phyloP scores from a whole-genome alignment of 768 basidiomycete species.

The Suillus lakei region DNA sequence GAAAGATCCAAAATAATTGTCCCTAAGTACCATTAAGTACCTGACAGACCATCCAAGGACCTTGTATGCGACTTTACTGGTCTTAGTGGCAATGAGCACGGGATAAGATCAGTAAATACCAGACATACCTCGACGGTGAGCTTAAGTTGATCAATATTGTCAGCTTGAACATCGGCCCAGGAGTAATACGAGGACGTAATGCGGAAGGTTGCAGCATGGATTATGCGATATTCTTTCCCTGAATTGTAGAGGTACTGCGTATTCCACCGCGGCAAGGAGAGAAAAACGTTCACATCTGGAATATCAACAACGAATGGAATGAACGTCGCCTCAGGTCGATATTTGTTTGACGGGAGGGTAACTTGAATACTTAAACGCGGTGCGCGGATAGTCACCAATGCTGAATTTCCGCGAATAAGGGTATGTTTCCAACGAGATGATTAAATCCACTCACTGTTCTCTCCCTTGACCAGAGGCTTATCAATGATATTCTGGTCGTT shows the following conservation, averaged over 20 bases:
- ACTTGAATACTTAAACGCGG: constrained; percentile 52
- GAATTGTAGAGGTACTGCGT: constrained; percentile 75
- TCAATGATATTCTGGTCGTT: constrained; percentile 99
- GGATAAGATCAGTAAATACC: neutral
- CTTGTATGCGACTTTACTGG: constrained; percentile 62
- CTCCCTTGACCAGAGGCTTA: constrained; percentile 77
- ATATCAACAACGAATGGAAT: constrained; percentile 69
- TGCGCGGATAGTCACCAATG: constrained; percentile 73
- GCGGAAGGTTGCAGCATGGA: constrained; percentile 57
- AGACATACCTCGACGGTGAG: constrained; percentile 61
- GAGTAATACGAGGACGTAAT: constrained; percentile 78
- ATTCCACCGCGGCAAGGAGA: constrained; percentile 90
- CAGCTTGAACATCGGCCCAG: constrained; percentile 65
- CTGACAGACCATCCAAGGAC: constrained; percentile 87
- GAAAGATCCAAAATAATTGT: constrained; percentile 94
- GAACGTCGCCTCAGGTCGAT: constrained; percentile 68
- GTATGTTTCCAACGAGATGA: neutral
- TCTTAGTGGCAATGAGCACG: constrained; percentile 39
- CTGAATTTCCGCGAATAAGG: constrained; percentile 42
- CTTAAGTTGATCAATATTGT: constrained; percentile 79
- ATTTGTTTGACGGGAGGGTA: constrained; percentile 71
- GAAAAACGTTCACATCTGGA: constrained; percentile 57
- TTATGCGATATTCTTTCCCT: constrained; percentile 62
- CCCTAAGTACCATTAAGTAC: constrained; percentile 85
- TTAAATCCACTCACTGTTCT: constrained; percentile 66